These are phyloP conservation scores for Beauveria caledonica DNA, from an alignment of 2,329 filamentous ascomycete species.

Conservation along the genomic window DNA sequence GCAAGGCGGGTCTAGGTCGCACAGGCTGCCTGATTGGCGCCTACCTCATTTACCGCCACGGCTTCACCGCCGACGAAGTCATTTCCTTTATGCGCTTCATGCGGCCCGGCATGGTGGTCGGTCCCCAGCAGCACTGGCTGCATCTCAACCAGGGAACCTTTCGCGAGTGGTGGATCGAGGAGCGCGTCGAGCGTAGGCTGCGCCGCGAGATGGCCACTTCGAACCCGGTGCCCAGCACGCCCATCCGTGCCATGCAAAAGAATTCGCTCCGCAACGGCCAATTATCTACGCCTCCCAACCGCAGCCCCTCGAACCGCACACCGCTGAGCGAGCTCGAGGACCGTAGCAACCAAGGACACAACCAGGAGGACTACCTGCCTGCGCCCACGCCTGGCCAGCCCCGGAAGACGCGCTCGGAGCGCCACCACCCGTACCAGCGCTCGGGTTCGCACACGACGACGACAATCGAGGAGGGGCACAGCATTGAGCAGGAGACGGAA, in stretches of 20 bases:
- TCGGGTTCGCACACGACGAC: slow-evolving; percentile 36
- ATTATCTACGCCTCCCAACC: slow-evolving; percentile 77
- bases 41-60: slow-evolving; percentile 94
- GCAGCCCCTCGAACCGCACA: slow-evolving; percentile 63
- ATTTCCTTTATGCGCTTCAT: slow-evolving; percentile 99
- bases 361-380: slow-evolving; percentile 86
- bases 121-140: slow-evolving; percentile 97
- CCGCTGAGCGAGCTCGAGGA: slow-evolving; percentile 92
- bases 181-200: slow-evolving; percentile 65
- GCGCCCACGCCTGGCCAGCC: slow-evolving; percentile 94
- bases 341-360: slow-evolving; percentile 58
- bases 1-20: slow-evolving; percentile 91
- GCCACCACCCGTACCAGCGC: slow-evolving; percentile 65
- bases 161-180: slow-evolving; percentile 97
- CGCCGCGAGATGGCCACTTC: slow-evolving; percentile 49
- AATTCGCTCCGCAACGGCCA: slow-evolving; percentile 53
- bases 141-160: slow-evolving; percentile 95
- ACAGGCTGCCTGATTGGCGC: slow-evolving; percentile 96
- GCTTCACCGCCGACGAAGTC: slow-evolving; percentile 93
- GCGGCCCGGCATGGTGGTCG: slow-evolving; percentile 97
- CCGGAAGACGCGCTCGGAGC: slow-evolving; percentile 73
- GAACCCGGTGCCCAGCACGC: slow-evolving; percentile 47
- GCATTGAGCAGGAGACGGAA: slow-evolving; percentile 51
- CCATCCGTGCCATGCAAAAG: slow-evolving; percentile 54
- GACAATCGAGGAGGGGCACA: slow-evolving; percentile 41